Evolutionary conservation across 805 yeast genomes (phyloP).

Genomic region (Suhomyces vadensis): DNA sequence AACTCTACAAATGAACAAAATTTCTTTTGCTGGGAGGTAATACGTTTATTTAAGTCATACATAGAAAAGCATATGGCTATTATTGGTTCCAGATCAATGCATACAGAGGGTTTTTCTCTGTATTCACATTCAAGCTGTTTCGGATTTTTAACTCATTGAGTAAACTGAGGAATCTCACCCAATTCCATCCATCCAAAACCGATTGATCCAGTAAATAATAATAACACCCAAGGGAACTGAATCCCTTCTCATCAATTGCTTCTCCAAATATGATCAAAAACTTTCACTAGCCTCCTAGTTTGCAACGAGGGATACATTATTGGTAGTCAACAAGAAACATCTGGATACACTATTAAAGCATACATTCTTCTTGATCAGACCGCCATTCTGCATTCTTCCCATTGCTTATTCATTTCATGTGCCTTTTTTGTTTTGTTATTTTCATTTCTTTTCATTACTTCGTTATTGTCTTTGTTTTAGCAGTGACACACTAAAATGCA

Average conservation of each 20-base stretch:
- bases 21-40: slow-evolving; percentile 4
- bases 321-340: slow-evolving; percentile 1
- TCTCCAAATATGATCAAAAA: slow-evolving; percentile 10
- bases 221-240: background rate
- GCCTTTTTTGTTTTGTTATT: slow-evolving; percentile 5
- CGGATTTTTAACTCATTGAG: background rate
- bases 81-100: slow-evolving; percentile 7
- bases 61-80: slow-evolving; percentile 12
- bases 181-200: background rate
- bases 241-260: slow-evolving; percentile 6
- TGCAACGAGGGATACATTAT: background rate
- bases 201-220: slow-evolving; percentile 2
- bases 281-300: slow-evolving; percentile 6
- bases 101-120: background rate
- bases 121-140: background rate
- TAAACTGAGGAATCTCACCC: background rate
- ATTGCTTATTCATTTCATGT: background rate
- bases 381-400: slow-evolving; percentile 1
- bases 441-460: slow-evolving; percentile 2
- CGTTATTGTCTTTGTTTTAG: slow-evolving; percentile 2
- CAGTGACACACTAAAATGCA: slow-evolving; percentile 5
- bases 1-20: slow-evolving; percentile 2
- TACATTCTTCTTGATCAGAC: background rate
- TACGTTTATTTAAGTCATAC: slow-evolving; percentile 11
- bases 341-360: background rate